These are phyloP conservation scores for Eutrema japonicum DNA, from an alignment of 345 rosid genomes.

Conservation along the genomic window DNA sequence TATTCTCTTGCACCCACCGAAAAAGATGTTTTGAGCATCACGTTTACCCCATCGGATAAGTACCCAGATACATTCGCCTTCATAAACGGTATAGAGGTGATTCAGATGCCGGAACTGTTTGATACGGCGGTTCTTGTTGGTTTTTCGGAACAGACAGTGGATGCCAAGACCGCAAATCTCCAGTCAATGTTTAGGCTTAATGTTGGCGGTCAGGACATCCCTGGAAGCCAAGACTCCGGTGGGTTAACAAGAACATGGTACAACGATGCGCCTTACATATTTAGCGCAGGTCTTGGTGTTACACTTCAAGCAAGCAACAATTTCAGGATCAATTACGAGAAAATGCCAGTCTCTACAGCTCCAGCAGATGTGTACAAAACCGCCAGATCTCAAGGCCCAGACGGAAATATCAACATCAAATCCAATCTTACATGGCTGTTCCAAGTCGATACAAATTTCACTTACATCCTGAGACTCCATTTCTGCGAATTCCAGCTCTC, in stretches of 20 bases:
- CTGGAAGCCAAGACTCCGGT: conserved; percentile 60
- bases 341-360: conserved; percentile 50
- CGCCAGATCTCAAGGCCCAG: conserved; percentile 61
- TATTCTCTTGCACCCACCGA: conserved; percentile 57
- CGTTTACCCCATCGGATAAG: conserved; percentile 58
- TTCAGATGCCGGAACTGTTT: conserved; percentile 62
- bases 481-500: conserved; percentile 64
- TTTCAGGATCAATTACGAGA: conserved; percentile 45
- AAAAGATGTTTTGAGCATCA: conserved; percentile 48
- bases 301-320: conserved; percentile 28
- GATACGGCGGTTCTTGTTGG: conserved; percentile 61
- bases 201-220: conserved; percentile 67
- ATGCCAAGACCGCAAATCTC: conserved; percentile 46
- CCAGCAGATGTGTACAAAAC: conserved; percentile 66
- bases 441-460: conserved; percentile 68
- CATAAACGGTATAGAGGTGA: conserved; percentile 75
- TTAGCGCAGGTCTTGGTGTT: conserved; percentile 59
- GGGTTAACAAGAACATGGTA: conserved; percentile 72
- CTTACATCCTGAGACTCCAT: conserved; percentile 70
- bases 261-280: conserved; percentile 60
- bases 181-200: conserved; percentile 76
- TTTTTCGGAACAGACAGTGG: conserved; percentile 42
- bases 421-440: conserved; percentile 78
- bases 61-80: conserved; percentile 56
- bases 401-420: conserved; percentile 43